phyloP scores from a whole-genome alignment of 768 basidiomycete species.

The Amylocystis lapponica region DNA sequence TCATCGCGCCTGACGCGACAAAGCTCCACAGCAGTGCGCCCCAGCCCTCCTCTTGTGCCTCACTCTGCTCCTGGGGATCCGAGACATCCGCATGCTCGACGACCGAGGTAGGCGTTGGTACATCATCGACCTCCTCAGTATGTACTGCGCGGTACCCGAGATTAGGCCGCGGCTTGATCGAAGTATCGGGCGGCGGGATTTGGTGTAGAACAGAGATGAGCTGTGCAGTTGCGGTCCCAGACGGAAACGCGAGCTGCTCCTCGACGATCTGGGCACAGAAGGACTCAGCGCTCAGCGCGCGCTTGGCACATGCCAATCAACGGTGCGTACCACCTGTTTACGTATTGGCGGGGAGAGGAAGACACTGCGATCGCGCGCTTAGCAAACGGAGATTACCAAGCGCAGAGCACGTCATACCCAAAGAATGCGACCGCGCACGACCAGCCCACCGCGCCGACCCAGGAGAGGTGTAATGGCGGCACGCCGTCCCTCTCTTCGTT shows the following conservation, averaged over 20 bases:
- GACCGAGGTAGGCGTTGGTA: constrained; percentile 23
- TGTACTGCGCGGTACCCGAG: constrained; percentile 47
- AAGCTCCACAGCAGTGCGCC: constrained; percentile 74
- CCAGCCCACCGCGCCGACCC: constrained; percentile 75
- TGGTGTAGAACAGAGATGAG: constrained; percentile 87
- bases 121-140: constrained; percentile 27
- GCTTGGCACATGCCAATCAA: no score
- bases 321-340: constrained; percentile 78
- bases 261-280: constrained; percentile 79
- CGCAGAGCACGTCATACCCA: constrained; percentile 41
- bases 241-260: constrained; percentile 91
- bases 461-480: constrained; percentile 68
- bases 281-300: no score
- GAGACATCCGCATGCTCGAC: constrained; percentile 7
- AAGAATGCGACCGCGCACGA: constrained; percentile 92
- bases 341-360: constrained; percentile 93
- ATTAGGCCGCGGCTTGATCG: constrained; percentile 45
- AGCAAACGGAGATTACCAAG: background rate
- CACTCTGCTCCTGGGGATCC: constrained; percentile 27
- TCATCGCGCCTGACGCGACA: constrained; percentile 62
- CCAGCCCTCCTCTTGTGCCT: constrained; percentile 71
- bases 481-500: constrained; percentile 69
- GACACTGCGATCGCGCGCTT: constrained; percentile 45
- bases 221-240: constrained; percentile 94
- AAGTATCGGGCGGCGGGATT: constrained; percentile 60